Base-by-base conservation (phyloP, 2,329 filamentous ascomycete genomes). In the Thelonectria olida region DNA sequence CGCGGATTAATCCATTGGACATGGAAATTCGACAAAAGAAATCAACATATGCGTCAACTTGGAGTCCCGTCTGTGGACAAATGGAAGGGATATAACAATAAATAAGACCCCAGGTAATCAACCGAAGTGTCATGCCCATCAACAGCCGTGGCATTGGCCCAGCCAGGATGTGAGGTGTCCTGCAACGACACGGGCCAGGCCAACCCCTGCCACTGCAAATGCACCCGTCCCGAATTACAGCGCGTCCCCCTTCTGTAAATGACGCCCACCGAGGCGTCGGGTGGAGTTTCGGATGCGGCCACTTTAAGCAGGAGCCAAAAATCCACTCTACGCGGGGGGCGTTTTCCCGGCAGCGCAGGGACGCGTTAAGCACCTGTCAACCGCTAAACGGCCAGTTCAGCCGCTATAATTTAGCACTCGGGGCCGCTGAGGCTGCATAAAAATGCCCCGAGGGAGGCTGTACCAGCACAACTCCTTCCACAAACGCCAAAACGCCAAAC, bases 401-500 rank as follows among this genome's bases (percentile, higher is more conserved):
- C 6, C 50, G 20, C 42, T 36, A 9, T 44, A 27, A 47, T 22
- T 23, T 17, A 36, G 19, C 19, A 19, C 39, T 22, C 27, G 15
- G 13, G 7, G 28, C 6, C 13, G 12, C 10, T 3, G 6, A 6
- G 15, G 31, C 7, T 3, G 6, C 31, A 10, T 13, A 34, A 34
- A 15, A 34, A 34, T 15, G 31, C 31, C 3, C 31, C 12, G 7
- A 27, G 6, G 25, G 25, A 27, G 25, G 25, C 25, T 27, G 25
- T 9, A 53, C 7, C 48, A 52, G 54, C 48, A 54, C 39, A 23
- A 12, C 28, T 28, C 27, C 51, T 49, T 49, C 42, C 42, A 51
- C 55, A 39, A 58, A 58, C 58, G 49, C 62, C 56, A 58, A 55
- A 60, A 66, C 63, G 63, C 62, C 63, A 62, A 64, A 65, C 63